A percentile compares a stretch with the other conserved stretches of the same genome.
These are phyloP conservation scores for Sicyos edulis DNA, from an alignment of 306 rosid genomes.

Conservation along the genomic window DNA sequence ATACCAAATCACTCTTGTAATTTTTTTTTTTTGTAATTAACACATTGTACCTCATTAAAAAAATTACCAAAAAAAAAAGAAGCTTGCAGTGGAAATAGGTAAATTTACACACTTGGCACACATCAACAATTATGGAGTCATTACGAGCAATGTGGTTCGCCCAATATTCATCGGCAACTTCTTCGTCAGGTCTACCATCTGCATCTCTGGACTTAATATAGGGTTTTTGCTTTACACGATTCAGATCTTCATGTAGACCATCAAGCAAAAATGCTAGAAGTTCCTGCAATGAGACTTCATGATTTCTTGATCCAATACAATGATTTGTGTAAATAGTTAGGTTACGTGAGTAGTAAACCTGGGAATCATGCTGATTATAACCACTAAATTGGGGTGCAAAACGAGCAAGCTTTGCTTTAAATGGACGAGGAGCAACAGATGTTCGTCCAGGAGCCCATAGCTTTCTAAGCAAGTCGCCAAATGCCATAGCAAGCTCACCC, in stretches of 20 bases:
- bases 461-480: constrained; percentile 90
- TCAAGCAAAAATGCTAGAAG: constrained; percentile 95
- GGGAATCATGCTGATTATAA: constrained; percentile 97
- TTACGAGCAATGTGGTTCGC: constrained; percentile 97
- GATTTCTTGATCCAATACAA: constrained; percentile 14
- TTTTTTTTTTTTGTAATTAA: neutral
- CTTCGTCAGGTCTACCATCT: constrained; percentile 98
- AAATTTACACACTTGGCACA: constrained; percentile 75
- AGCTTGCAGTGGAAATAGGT: constrained; percentile 20
- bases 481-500: constrained; percentile 97
- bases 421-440: constrained; percentile 91
- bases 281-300: constrained; percentile 54
- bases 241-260: constrained; percentile 97
- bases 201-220: constrained; percentile 92
- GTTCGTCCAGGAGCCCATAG: constrained; percentile 97
- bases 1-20: neutral
- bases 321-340: neutral
- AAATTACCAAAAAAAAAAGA: neutral
- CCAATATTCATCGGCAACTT: constrained; percentile 98
- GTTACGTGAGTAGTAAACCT: constrained; percentile 47
- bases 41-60: neutral
- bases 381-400: constrained; percentile 99
- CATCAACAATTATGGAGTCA: constrained; percentile 96
- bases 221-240: constrained; percentile 92
- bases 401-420: constrained; percentile 89